Evolutionary conservation across 257 asterid genomes (phyloP).

Genomic region (Echites panduratus): DNA sequence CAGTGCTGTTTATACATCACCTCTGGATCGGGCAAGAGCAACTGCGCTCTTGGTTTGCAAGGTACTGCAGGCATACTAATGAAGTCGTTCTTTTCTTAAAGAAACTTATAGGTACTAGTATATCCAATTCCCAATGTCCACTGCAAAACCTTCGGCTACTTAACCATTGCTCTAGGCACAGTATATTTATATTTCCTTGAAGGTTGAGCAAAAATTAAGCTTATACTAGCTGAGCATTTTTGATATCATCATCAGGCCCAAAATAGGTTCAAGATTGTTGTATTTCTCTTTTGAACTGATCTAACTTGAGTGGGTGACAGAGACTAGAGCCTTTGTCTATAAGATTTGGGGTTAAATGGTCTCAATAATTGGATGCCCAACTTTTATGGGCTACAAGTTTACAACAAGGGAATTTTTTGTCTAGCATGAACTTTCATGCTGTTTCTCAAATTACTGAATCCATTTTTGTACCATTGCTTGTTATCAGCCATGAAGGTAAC

Average conservation of each 20-base stretch:
- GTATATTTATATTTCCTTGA: no score
- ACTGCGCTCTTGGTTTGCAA: conserved; percentile 79
- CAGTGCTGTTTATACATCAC: conserved; percentile 68
- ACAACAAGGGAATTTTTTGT: not conserved
- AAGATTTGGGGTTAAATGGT: not conserved
- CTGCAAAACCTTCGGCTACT: no score
- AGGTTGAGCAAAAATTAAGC: not conserved
- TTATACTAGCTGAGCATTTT: not conserved
- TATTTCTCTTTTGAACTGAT: not conserved
- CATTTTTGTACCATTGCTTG: not conserved
- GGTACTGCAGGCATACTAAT: conserved; percentile 27
- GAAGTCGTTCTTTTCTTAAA: not conserved
- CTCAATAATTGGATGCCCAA: not conserved
- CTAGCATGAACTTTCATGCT: not conserved
- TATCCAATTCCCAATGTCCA: not conserved
- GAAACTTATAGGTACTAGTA: not conserved
- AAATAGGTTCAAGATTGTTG: no score
- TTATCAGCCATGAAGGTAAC: not conserved
- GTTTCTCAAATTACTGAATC: not conserved
- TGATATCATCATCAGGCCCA: no score
- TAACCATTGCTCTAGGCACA: no score
- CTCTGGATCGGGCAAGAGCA: conserved; percentile 83
- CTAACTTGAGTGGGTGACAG: not conserved
- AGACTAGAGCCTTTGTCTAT: not conserved
- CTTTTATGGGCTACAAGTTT: not conserved